Evolutionary conservation across 2,329 filamentous ascomycete genomes (phyloP).

Genomic region (Cladosporium sp.): DNA sequence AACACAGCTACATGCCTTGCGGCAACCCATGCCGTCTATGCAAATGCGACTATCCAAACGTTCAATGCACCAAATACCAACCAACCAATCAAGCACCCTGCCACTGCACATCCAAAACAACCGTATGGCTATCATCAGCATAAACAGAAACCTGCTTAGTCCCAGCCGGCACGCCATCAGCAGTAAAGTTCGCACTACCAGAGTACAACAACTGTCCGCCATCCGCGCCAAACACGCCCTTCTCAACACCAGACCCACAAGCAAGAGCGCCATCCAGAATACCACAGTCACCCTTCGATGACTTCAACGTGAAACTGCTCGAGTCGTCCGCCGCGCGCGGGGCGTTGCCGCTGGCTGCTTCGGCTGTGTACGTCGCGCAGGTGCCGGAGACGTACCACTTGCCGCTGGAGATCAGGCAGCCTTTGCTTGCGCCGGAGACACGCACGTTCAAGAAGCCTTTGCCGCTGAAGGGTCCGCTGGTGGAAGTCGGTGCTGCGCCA

Average conservation of each 20-base stretch:
- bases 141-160: conserved; percentile 49
- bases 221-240: conserved; percentile 44
- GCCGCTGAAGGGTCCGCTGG: conserved; percentile 54
- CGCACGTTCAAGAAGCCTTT: conserved; percentile 61
- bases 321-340: neutral
- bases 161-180: conserved; percentile 45
- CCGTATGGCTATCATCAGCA: conserved; percentile 33
- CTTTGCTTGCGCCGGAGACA: conserved; percentile 50
- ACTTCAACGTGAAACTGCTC: conserved; percentile 55
- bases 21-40: neutral
- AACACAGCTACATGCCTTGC: neutral
- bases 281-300: conserved; percentile 61
- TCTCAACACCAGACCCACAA: conserved; percentile 53
- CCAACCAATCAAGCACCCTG: conserved; percentile 28
- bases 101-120: conserved; percentile 41
- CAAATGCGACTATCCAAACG: neutral
- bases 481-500: conserved; percentile 35
- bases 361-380: conserved; percentile 65
- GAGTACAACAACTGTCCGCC: conserved; percentile 41
- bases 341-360: conserved; percentile 36
- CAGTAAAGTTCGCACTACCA: conserved; percentile 45
- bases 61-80: neutral
- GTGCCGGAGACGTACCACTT: conserved; percentile 68
- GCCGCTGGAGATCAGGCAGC: conserved; percentile 68
- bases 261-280: conserved; percentile 55